Base-by-base conservation (phyloP, 257 asterid species). In the Solanum appendiculatum region DNA sequence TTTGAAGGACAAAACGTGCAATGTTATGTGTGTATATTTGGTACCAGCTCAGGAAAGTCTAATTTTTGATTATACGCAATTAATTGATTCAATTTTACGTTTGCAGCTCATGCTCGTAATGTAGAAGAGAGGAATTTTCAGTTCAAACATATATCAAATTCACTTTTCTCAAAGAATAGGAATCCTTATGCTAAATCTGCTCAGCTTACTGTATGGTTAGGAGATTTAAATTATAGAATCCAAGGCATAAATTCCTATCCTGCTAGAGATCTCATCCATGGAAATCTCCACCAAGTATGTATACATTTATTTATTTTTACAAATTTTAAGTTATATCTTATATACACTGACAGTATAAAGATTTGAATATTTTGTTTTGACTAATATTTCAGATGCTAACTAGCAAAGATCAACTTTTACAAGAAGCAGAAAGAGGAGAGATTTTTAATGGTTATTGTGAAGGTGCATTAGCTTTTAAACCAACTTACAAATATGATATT, bases 401-500 rank as follows among this genome's bases (percentile, higher is more conserved):
- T 1, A 74, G 88, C 40, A 93, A 90, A 60, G 98, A 94, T 85
- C 98, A 94, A 82, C 95, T 94, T 1, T 46, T 93, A 84, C 96
- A 93, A 90, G 97, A 94, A 86, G 98, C 97, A 0, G 96, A 94
- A 88, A 90, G 94, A 88, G 97, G 98, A 56, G 91, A 93, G 44
- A 87, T 93, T 48, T 94, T 94, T 90, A 91, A 88, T 83, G 98
- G 97, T 25, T 94, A 90, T 42, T 89, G 86, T 14, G 98, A 94
- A 84, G 98, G 98, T 58, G 92, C 95, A 37, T 86, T 93, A 75
- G 86, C 92, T 46, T 94, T 93, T 90, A 93, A 93, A 86, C 98
- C 97, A 78, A 93, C 97, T 3, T 94, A 93, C 40, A 94, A 94
- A 73, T 93, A 93, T 85, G 83, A 94, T 85, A 46, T 88, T 37